Base-by-base conservation (phyloP, 2,329 filamentous ascomycete species). In the Domatiomyces catenatus region DNA sequence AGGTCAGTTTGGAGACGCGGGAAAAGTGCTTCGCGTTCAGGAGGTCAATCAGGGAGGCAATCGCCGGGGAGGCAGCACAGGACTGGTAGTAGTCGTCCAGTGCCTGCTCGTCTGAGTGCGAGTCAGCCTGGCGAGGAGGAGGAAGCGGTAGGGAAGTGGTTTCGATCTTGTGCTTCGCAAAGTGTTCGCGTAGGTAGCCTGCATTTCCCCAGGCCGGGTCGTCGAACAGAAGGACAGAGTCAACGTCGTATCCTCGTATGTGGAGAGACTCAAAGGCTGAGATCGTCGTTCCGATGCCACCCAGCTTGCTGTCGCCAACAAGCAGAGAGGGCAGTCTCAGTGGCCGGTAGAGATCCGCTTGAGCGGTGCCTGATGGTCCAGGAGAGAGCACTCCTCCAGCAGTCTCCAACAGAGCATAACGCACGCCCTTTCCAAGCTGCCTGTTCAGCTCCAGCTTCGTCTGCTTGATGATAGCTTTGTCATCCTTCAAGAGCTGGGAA, bases 331-430 rank as follows among this genome's bases (percentile, higher is more conserved):
- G 86, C 1, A 84, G 66, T n/a, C 86, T 74, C 1, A 93, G 66
- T 0, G 84, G 80, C 18, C 81, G 72, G 62, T 89, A 92, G 1
- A 89, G 67, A 60, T 93, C 86, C 1, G 81, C 85, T 61, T 93
- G 86, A 0, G 83, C 79, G 1, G 74, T 83, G 8, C 85, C 84
- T 36, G 83, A 85, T 0, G 86, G 86, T 0, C 77, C 77, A 0
- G 86, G 86, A 0, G 85, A 90, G 54, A 90, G 80, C 0, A 90
- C 83, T 0, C 86, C 86, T 0, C 86, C 86, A 1, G 86, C 86
- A 1, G 86, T 92, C 63, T 93, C 86, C 45, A 92, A 71, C 46
- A 93, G 74, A 1, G 84, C 45, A 69, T 58, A 48, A 60, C 61
- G 46, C 52, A 60, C 50, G 51, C 58, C 24, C 70, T 61, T 58